These are phyloP conservation scores for Gaillardinia entomophila DNA, from an alignment of 805 yeast genomes.

Conservation along the genomic window DNA sequence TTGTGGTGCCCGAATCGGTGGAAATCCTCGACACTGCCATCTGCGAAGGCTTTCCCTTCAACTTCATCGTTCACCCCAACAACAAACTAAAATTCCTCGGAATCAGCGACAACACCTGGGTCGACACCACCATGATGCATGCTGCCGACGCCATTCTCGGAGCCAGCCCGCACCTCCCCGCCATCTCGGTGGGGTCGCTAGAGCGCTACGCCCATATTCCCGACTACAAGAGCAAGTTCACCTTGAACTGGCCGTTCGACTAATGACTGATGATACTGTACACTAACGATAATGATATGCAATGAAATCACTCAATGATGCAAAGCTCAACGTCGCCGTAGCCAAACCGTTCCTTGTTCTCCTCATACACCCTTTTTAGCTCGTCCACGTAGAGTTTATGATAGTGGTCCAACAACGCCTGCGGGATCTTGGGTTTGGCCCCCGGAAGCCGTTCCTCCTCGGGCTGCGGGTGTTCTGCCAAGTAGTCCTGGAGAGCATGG, in stretches of 20 bases:
- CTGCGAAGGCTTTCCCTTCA: too few relatives aligned
- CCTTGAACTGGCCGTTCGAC: background rate
- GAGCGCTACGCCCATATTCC: background rate
- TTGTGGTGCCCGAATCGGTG: too few relatives aligned
- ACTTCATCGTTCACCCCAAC: background rate
- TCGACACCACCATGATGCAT: background rate
- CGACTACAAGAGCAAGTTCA: background rate
- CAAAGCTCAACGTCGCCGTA: slow-evolving; percentile 43
- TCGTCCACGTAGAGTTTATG: slow-evolving; percentile 68
- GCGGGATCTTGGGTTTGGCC: slow-evolving; percentile 27
- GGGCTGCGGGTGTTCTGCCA: slow-evolving; percentile 18
- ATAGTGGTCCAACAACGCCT: slow-evolving; percentile 52
- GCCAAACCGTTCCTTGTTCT: slow-evolving; percentile 53
- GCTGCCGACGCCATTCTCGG: background rate
- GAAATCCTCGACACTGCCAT: too few relatives aligned
- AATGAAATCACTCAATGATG: slow-evolving; percentile 36
- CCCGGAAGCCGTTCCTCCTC: slow-evolving; percentile 4
- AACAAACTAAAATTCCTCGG: background rate
- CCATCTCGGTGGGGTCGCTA: background rate
- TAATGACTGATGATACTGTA: background rate
- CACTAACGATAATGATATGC: too few relatives aligned
- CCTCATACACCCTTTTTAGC: slow-evolving; percentile 57
- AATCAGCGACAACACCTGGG: background rate
- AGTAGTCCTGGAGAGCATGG: slow-evolving; percentile 25
- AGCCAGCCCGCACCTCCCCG: background rate